Evolutionary conservation across 345 rosid species (phyloP).

Genomic region (Draba incana): DNA sequence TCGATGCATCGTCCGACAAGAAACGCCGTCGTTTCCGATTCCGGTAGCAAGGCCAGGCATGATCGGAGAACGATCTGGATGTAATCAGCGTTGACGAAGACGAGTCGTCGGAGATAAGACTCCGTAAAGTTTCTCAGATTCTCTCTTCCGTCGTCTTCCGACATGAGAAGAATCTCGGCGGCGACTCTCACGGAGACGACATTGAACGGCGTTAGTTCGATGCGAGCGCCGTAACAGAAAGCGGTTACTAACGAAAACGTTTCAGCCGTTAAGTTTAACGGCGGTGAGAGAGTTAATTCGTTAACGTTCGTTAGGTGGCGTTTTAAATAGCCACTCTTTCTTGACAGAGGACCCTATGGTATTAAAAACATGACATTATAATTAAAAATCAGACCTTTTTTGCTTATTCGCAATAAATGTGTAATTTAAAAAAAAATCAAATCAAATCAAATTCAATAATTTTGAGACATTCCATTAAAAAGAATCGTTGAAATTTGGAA

Average conservation of each 20-base stretch:
- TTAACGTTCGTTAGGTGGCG: slow-evolving; percentile 60
- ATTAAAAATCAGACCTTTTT: slow-evolving; percentile 33
- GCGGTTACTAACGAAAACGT: slow-evolving; percentile 63
- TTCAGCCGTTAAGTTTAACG: slow-evolving; percentile 72
- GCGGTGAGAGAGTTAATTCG: slow-evolving; percentile 69
- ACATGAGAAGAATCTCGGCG: slow-evolving; percentile 68
- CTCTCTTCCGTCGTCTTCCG: slow-evolving; percentile 46
- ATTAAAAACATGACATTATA: slow-evolving; percentile 16
- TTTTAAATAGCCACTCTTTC: slow-evolving; percentile 65
- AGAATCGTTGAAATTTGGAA: slow-evolving; percentile 7
- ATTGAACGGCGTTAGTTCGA: slow-evolving; percentile 71
- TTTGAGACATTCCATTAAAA: slow-evolving; percentile 1
- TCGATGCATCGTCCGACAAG: slow-evolving; percentile 64
- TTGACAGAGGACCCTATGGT: slow-evolving; percentile 64
- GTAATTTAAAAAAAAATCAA: background rate
- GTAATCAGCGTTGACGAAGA: slow-evolving; percentile 48
- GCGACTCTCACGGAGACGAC: slow-evolving; percentile 67
- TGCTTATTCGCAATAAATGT: slow-evolving; percentile 25
- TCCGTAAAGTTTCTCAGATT: slow-evolving; percentile 62
- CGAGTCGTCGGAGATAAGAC: slow-evolving; percentile 58
- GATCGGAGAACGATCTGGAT: slow-evolving; percentile 60
- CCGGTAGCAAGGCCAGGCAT: slow-evolving; percentile 65
- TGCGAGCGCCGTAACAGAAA: slow-evolving; percentile 65
- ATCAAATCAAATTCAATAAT: background rate
- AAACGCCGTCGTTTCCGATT: slow-evolving; percentile 68